These are phyloP conservation scores for Halophytophthora batemanensis DNA, from an alignment of 352 stramenopile genomes.

Conservation along the genomic window DNA sequence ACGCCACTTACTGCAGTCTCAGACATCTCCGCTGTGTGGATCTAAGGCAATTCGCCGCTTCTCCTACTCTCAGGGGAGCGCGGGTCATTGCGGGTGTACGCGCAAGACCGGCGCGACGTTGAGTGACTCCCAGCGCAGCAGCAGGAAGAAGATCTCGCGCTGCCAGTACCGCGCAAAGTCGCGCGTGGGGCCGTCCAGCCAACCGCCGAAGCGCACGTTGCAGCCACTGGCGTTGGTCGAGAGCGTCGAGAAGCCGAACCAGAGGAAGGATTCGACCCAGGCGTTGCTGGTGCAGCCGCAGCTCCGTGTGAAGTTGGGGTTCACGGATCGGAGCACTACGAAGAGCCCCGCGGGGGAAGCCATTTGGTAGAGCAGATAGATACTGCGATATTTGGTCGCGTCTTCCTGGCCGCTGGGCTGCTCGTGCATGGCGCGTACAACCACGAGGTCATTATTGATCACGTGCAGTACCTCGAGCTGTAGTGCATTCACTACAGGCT, in stretches of 20 bases:
- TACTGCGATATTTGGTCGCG: conserved; percentile 31
- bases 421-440: conserved; percentile 32
- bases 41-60: not conserved
- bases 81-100: conserved; percentile 8
- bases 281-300: conserved; percentile 30
- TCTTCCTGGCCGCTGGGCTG: conserved; percentile 18
- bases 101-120: conserved; percentile 30
- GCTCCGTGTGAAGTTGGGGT: conserved; percentile 26
- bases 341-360: conserved; percentile 23
- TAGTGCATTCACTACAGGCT: conserved; percentile 18
- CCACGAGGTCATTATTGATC: conserved; percentile 34
- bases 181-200: conserved; percentile 24
- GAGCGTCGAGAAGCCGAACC: conserved; percentile 22
- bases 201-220: conserved; percentile 28
- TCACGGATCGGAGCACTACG: conserved; percentile 31
- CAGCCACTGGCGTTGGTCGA: conserved; percentile 6
- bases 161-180: conserved; percentile 32
- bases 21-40: too few relatives aligned
- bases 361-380: conserved; percentile 34
- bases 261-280: conserved; percentile 35
- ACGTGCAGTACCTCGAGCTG: conserved; percentile 31
- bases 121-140: conserved; percentile 30
- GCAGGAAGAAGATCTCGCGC: conserved; percentile 29
- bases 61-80: too few relatives aligned
- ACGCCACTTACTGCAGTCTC: too few relatives aligned